These are phyloP conservation scores for Ceratobasidium sp. DNA, from an alignment of 1,284 basidiomycete species.

Conservation along the genomic window DNA sequence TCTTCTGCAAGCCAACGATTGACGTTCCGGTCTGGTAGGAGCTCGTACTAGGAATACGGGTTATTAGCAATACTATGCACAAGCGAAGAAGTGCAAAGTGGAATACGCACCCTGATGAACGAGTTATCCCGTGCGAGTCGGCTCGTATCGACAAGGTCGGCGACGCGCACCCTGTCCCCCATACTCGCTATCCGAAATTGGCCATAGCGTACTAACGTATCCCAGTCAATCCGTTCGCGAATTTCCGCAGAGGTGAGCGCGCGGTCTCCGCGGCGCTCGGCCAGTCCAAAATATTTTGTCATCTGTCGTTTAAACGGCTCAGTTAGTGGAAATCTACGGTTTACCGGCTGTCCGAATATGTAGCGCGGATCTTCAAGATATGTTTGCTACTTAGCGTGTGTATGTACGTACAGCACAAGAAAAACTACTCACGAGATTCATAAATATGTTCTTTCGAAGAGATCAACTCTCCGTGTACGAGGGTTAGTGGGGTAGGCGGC, in stretches of 20 bases:
- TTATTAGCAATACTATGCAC: background rate
- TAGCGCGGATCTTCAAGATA: background rate
- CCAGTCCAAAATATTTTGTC: conserved; percentile 3
- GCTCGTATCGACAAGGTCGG: conserved; percentile 46
- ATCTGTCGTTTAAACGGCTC: background rate
- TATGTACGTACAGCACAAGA: background rate
- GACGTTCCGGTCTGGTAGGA: conserved; percentile 8
- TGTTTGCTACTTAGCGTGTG: background rate
- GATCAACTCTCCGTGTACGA: background rate
- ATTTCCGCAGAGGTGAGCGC: background rate
- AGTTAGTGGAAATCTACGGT: background rate
- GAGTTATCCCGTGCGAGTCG: conserved; percentile 25
- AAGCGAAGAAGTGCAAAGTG: too few relatives aligned
- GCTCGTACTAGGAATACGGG: background rate
- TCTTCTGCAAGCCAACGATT: background rate
- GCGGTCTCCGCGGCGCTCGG: background rate
- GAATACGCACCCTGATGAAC: conserved; percentile 17
- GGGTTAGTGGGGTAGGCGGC: background rate
- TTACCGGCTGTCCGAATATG: conserved; percentile 21
- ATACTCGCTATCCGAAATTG: conserved; percentile 14
- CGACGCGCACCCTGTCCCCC: conserved; percentile 16
- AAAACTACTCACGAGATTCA: background rate
- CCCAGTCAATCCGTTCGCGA: background rate
- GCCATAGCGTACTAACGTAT: conserved; percentile 22
- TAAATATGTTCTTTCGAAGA: conserved; percentile 1